Conservation (phyloP, 1,139 yeast species). For the Zygosaccharomyces sapae region DNA sequence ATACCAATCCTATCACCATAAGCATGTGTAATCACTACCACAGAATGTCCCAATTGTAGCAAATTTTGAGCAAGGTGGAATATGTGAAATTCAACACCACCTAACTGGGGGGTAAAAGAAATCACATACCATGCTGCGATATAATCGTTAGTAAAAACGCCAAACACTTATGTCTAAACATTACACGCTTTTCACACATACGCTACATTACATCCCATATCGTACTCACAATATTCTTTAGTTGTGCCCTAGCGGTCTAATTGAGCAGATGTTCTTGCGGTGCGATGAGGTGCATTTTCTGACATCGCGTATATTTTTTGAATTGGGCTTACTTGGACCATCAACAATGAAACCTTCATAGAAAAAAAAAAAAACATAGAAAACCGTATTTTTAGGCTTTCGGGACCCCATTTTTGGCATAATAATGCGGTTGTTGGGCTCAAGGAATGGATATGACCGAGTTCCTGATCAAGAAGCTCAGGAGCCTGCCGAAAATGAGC, state of each 20-base stretch:
- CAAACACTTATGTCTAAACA: neutral
- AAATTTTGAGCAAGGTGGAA: conserved; percentile 77
- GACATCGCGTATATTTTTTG: conserved; percentile 1
- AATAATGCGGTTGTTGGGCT: conserved; percentile 10
- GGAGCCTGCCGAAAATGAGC: conserved; percentile 1
- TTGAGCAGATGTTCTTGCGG: neutral
- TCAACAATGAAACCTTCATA: conserved; percentile 2
- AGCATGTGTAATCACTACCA: conserved; percentile 84
- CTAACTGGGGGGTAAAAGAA: conserved; percentile 98
- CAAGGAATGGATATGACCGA: conserved; percentile 16
- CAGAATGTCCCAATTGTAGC: conserved; percentile 83
- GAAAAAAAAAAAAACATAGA: neutral
- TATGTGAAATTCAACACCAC: conserved; percentile 95
- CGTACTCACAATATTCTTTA: neutral
- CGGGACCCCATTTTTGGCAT: neutral
- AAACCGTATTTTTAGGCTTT: too few relatives aligned
- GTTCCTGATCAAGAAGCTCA: conserved; percentile 16
- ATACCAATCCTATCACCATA: conserved; percentile 81
- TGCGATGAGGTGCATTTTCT: conserved; percentile 1
- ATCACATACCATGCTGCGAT: conserved; percentile 79
- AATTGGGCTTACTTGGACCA: neutral
- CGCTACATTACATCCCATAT: conserved; percentile 42
- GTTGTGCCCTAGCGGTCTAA: neutral
- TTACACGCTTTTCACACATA: conserved; percentile 28
- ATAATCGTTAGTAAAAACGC: conserved; percentile 3